These are phyloP conservation scores for Phytophthora kernoviae DNA, from an alignment of 352 stramenopile genomes.

Conservation along the genomic window DNA sequence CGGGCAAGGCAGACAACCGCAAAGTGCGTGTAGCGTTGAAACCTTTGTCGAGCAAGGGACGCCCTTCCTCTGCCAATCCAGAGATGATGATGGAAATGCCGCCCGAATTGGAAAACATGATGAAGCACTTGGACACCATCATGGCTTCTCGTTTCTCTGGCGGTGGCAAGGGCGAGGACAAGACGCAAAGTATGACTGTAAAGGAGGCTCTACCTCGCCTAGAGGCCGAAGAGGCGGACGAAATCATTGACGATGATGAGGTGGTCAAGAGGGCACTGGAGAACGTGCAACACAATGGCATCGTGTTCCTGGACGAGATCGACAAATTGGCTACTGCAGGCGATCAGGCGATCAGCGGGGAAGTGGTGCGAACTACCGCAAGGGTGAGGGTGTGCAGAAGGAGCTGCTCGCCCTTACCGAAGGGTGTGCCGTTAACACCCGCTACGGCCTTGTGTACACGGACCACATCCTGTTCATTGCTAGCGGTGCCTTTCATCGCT, in stretches of 20 bases:
- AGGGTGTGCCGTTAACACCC: constrained; percentile 95
- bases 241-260: constrained; percentile 78
- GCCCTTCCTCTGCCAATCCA: constrained; percentile 16
- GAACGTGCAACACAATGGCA: constrained; percentile 97
- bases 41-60: constrained; percentile 40
- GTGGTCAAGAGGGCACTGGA: constrained; percentile 76
- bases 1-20: constrained; percentile 52
- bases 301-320: constrained; percentile 99
- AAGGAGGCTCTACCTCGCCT: constrained; percentile 76
- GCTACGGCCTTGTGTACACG: constrained; percentile 95
- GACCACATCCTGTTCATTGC: constrained; percentile 99
- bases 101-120: constrained; percentile 83
- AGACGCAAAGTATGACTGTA: constrained; percentile 69
- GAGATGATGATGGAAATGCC: constrained; percentile 88
- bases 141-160: constrained; percentile 53
- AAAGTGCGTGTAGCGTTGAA: constrained; percentile 66
- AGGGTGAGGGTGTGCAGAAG: constrained; percentile 98
- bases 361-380: constrained; percentile 85
- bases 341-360: constrained; percentile 78
- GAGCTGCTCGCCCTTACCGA: constrained; percentile 99
- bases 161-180: constrained; percentile 25
- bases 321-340: constrained; percentile 96
- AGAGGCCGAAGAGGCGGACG: constrained; percentile 72
- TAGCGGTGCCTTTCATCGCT: constrained; percentile 95
- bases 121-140: constrained; percentile 72